Evolutionary conservation across 2,329 filamentous ascomycete species (phyloP).

Genomic region (Mollisia scopiformis): DNA sequence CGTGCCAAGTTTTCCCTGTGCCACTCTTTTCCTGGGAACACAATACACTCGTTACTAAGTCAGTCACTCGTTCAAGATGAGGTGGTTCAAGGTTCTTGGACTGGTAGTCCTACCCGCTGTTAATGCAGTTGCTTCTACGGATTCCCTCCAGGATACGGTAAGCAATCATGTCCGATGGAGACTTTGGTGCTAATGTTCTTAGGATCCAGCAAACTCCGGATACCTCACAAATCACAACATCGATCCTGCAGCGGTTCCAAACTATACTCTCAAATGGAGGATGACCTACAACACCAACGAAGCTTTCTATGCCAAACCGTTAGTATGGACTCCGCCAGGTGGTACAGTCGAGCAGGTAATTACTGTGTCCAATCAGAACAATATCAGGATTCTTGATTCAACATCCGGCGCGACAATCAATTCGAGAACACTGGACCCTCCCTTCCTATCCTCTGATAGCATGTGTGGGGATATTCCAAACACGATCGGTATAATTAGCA

Average conservation of each 20-base stretch:
- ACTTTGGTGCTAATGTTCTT: not conserved
- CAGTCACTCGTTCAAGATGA: not conserved
- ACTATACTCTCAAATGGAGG: not conserved
- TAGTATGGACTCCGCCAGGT: conserved; percentile 54
- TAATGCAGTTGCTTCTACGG: not conserved
- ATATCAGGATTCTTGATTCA: conserved; percentile 57
- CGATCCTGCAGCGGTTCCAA: not conserved
- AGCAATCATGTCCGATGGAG: not conserved
- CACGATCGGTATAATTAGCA: conserved; percentile 22
- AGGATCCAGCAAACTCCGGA: conserved; percentile 5
- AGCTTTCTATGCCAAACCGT: conserved; percentile 50
- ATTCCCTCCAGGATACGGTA: not conserved
- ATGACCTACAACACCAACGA: conserved; percentile 1
- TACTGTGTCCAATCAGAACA: conserved; percentile 59
- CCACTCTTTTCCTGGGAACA: not conserved
- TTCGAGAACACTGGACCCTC: conserved; percentile 49
- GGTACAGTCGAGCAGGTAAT: conserved; percentile 52
- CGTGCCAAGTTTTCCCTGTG: not conserved
- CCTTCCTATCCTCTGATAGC: conserved; percentile 38
- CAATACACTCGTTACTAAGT: not conserved
- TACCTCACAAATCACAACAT: conserved; percentile 14
- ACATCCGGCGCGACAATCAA: conserved; percentile 54
- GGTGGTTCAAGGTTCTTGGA: not conserved
- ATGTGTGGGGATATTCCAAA: conserved; percentile 15
- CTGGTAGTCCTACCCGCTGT: not conserved